Evolutionary conservation across 1,139 yeast species (phyloP), one percentile per base, ranked within the genome.

Genomic region (Pneumocystis canis): DNA sequence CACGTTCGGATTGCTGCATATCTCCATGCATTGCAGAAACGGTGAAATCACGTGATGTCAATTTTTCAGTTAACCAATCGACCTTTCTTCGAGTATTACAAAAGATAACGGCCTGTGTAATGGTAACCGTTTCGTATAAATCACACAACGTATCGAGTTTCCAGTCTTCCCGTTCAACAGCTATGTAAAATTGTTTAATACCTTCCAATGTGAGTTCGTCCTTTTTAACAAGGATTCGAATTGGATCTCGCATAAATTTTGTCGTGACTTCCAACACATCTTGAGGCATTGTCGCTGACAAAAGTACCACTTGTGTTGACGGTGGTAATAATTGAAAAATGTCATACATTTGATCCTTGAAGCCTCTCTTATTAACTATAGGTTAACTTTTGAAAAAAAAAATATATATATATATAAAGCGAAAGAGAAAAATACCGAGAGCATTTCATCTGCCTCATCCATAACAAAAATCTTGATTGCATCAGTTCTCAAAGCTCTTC

Each of bases 371-470:
- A 4, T 7, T 3, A 6, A 39, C 18, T n/a, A 5, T 5, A 32
- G 7, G 7, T 7, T 7, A 32, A 32, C 35, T 7, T 5, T 32
- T 32, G 7, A 7, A 32, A 7, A 32, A 32, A 32, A 32, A 32
- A 32, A 32, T 7, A 32, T 7, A 32, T 7, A 32, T n/a, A n/a
- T n/a, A n/a, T n/a, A n/a, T n/a, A n/a, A n/a, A n/a, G n/a, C n/a
- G n/a, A n/a, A n/a, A n/a, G n/a, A n/a, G 25, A 39, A 39, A 14
- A 16, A 20, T 71, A 95, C 83, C 66, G 94, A 84, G 78, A 92
- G 84, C 94, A 92, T 86, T 82, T 90, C 97, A 82, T 92, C 98
- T 76, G 98, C 98, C 82, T 92, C 98, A 80, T 92, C 98, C 78
- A 92, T 84, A 76, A 92, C 87, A 80, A 92, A 87, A 96, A 92